phyloP scores from a whole-genome alignment of 495 filamentous ascomycete genomes.

The Aspergillus conjunctus region DNA sequence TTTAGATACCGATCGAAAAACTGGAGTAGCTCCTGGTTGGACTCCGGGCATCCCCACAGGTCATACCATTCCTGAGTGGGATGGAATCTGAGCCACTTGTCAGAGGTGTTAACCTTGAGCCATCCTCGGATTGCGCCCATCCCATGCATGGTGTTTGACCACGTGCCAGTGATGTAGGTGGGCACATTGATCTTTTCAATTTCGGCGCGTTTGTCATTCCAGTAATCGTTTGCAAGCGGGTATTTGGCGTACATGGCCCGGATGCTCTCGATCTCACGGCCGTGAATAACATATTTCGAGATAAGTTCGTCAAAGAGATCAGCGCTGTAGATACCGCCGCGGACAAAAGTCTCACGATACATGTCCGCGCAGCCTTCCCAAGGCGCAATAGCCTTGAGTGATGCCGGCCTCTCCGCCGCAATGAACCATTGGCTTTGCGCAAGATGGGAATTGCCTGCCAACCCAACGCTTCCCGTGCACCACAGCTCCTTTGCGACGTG shows the following conservation, averaged over 20 bases:
- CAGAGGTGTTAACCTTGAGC: constrained; percentile 20
- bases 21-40: constrained; percentile 29
- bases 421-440: constrained; percentile 49
- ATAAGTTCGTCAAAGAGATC: constrained; percentile 35
- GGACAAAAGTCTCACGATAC: constrained; percentile 43
- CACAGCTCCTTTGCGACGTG: constrained; percentile 41
- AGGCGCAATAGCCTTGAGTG: constrained; percentile 47
- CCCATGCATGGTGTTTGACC: constrained; percentile 36
- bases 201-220: constrained; percentile 35
- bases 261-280: constrained; percentile 33
- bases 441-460: constrained; percentile 47
- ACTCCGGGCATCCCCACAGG: constrained; percentile 32
- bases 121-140: constrained; percentile 43
- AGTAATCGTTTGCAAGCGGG: constrained; percentile 23
- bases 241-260: constrained; percentile 32
- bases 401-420: constrained; percentile 40
- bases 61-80: constrained; percentile 47
- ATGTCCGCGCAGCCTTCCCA: constrained; percentile 51
- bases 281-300: constrained; percentile 30
- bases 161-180: constrained; percentile 33
- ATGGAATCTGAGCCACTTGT: constrained; percentile 35
- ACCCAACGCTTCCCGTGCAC: constrained; percentile 48
- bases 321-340: constrained; percentile 37
- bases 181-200: constrained; percentile 29
- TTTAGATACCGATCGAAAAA: constrained; percentile 47